Evolutionary conservation across 2,329 filamentous ascomycete species (phyloP), one percentile per base, ranked within the genome.

Genomic region (Aspergillus vadensis): DNA sequence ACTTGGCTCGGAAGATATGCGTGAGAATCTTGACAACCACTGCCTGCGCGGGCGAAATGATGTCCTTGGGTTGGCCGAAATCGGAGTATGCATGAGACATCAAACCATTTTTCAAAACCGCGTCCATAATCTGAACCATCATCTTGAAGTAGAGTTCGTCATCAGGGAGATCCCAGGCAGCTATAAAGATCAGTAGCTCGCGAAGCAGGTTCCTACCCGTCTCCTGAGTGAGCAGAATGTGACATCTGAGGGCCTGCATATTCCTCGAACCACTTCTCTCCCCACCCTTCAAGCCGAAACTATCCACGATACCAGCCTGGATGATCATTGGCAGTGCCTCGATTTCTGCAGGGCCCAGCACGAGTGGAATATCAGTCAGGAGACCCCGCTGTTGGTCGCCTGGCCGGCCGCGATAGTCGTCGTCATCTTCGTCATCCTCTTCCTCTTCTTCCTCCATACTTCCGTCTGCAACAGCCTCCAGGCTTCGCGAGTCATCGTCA

Each of bases 321-420:
- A 98, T 89, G 61, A 97, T 96, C 93, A 97, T 97, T 58, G 96
- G 94, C 56, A 98, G 80, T 5, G 95, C 93, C 76, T 98, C 94
- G 57, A 97, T 97, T 76, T 98, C 94, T 58, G 92, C 93, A 0
- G 94, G 94, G 47, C 96, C 93, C 30, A 98, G 82, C 39, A 97
- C 96, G 66, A 98, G 90, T 30, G 94, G 94, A 12, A 98, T 92
- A 74, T 98, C 94, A 0, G 94, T 97, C 58, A 98, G 80, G 14
- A 98, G 80, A 12, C 94, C 94, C 17, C 91, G 90, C 71, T 83
- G 79, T 62, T 83, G 80, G 64, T 83, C 81, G 10, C 81, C 78
- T 19, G 80, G 78, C 10, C 80, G 77, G n/a, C 79, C 77, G 51
- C 80, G 79, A 57, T 84, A 83, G 58, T 82, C 78, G 50, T 83